phyloP scores from a whole-genome alignment of 768 basidiomycete genomes.

The Dictyophora rubrovolvata region DNA sequence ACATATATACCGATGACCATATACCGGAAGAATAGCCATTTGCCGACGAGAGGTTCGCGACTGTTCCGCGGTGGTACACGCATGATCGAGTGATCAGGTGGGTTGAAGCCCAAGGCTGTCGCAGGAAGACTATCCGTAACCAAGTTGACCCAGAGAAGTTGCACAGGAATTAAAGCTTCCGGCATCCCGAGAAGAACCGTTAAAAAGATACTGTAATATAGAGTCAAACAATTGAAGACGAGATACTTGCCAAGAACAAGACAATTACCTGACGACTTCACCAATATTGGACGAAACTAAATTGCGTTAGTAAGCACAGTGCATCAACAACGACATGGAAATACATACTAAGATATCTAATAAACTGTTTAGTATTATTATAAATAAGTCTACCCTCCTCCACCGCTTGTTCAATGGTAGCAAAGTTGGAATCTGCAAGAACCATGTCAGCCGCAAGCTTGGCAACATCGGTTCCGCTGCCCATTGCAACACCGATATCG shows the following conservation, averaged over 20 bases:
- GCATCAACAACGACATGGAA: neutral
- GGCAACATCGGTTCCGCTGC: conserved; percentile 96
- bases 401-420: conserved; percentile 91
- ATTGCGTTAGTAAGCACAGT: neutral
- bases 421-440: conserved; percentile 92
- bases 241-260: neutral
- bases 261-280: conserved; percentile 58
- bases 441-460: conserved; percentile 99
- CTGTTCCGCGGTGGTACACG: conserved; percentile 83
- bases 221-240: neutral
- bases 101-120: conserved; percentile 96
- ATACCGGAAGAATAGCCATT: conserved; percentile 95
- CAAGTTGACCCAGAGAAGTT: conserved; percentile 97
- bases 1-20: conserved; percentile 90
- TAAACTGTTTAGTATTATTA: conserved; percentile 99
- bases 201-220: conserved; percentile 67
- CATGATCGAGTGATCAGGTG: conserved; percentile 96
- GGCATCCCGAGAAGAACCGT: conserved; percentile 98
- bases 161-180: conserved; percentile 96
- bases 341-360: conserved; percentile 86
- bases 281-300: conserved; percentile 93
- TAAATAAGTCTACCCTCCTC: conserved; percentile 97
- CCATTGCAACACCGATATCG: conserved; percentile 98
- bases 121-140: conserved; percentile 96
- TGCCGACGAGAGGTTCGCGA: conserved; percentile 82